These are phyloP conservation scores for Ascochyta rabiei DNA, from an alignment of 2,329 filamentous ascomycete genomes.

Conservation along the genomic window DNA sequence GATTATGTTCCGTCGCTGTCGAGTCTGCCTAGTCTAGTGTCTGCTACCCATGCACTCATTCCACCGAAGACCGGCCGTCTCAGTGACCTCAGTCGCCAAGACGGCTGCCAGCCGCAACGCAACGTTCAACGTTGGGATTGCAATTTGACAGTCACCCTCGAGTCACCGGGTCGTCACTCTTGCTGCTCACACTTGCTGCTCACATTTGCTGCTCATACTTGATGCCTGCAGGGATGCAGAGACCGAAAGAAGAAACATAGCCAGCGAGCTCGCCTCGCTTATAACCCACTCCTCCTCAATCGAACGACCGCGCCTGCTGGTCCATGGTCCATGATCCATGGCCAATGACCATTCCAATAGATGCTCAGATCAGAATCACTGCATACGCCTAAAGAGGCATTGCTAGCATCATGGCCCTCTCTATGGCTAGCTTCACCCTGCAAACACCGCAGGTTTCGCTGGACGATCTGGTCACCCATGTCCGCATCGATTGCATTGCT, in stretches of 20 bases:
- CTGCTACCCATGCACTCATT: slow-evolving; percentile 3
- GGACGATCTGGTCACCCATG: background rate
- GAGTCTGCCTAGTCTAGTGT: slow-evolving; percentile 5
- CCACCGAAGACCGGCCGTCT: slow-evolving; percentile 21
- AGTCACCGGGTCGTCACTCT: slow-evolving; percentile 7
- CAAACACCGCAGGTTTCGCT: background rate
- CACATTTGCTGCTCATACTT: too few species aligned
- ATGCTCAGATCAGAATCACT: background rate
- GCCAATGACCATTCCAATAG: background rate
- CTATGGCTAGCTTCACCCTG: background rate
- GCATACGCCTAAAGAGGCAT: background rate
- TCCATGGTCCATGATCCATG: background rate
- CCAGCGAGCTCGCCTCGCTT: slow-evolving; percentile 21
- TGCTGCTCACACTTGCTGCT: too few species aligned
- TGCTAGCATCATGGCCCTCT: background rate
- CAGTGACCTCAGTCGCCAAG: slow-evolving; percentile 7
- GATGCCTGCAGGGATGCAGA: slow-evolving; percentile 18
- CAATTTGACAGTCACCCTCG: slow-evolving; percentile 16
- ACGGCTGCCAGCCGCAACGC: slow-evolving; percentile 9
- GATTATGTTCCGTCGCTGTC: slow-evolving; percentile 8
- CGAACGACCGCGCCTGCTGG: background rate
- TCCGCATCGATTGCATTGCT: slow-evolving; percentile 1
- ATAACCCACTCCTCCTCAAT: background rate
- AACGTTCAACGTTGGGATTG: slow-evolving; percentile 18
- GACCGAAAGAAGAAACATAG: slow-evolving; percentile 28